Percentiles rank a stretch among this genome's conserved stretches.
phyloP scores from a whole-genome alignment of 305 asterid genomes.

The Fraxinus greggii region DNA sequence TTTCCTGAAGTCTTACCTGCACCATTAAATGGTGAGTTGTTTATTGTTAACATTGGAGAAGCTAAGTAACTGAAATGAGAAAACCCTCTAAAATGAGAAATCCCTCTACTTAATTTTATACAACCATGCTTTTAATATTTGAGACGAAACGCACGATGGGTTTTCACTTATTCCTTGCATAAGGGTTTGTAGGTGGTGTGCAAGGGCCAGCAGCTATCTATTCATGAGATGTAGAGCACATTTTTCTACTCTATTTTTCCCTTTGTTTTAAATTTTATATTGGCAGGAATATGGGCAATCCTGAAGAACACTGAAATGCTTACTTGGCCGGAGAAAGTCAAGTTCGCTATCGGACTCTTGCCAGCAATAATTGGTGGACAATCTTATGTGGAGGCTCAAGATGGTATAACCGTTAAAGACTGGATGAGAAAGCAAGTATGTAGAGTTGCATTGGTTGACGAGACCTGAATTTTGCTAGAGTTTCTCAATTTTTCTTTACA shows the following conservation, averaged over 20 bases:
- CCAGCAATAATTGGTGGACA: conserved; percentile 98
- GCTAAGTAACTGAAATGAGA: not conserved
- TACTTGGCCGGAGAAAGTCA: conserved; percentile 92
- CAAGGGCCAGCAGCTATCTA: not conserved
- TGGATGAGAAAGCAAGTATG: conserved; percentile 94
- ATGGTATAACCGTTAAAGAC: conserved; percentile 80
- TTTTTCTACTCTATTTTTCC: not conserved
- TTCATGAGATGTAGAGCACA: not conserved
- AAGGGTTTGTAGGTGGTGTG: not conserved
- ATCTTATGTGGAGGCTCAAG: conserved; percentile 93
- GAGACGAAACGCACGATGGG: not conserved
- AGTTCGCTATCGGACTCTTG: conserved; percentile 92
- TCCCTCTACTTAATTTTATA: not conserved
- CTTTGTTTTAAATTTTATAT: not conserved
- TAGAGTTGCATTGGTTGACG: not conserved
- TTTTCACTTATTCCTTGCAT: not conserved
- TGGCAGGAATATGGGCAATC: conserved; percentile 86
- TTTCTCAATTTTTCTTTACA: not conserved
- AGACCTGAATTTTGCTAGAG: not conserved
- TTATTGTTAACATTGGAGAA: conserved; percentile 4
- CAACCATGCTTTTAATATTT: not conserved
- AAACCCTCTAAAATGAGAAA: not conserved
- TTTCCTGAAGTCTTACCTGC: conserved; percentile 84
- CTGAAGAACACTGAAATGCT: conserved; percentile 97
- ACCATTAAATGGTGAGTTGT: conserved; percentile 74